These are phyloP conservation scores for Mucor lusitanicus DNA, from an alignment of 371 early-diverging fungal genomes.

Conservation along the genomic window DNA sequence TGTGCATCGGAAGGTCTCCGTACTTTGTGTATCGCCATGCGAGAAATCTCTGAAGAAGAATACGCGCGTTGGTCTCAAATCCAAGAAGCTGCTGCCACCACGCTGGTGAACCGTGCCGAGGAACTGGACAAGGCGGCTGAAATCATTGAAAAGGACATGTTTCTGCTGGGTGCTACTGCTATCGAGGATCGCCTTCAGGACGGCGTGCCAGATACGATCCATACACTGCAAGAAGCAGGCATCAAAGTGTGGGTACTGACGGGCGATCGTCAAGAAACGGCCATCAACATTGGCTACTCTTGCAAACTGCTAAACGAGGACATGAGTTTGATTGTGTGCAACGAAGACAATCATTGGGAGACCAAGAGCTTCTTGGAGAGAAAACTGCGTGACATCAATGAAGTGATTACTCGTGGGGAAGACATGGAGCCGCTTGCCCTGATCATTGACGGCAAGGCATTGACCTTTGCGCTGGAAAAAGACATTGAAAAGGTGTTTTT, in stretches of 20 bases:
- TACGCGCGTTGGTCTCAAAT: slow-evolving; percentile 83
- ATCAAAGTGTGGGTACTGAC: slow-evolving; percentile 97
- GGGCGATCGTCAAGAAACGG: slow-evolving; percentile 93
- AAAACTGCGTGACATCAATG: slow-evolving; percentile 71
- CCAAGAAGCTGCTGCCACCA: slow-evolving; percentile 88
- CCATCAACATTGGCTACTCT: slow-evolving; percentile 91
- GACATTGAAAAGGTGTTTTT: slow-evolving; percentile 50
- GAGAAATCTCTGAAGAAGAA: slow-evolving; percentile 87
- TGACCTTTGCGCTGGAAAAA: slow-evolving; percentile 71
- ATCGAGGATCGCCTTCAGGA: slow-evolving; percentile 99
- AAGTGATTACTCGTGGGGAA: slow-evolving; percentile 53
- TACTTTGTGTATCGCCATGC: slow-evolving; percentile 93
- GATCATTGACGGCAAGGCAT: slow-evolving; percentile 71
- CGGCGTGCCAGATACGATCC: slow-evolving; percentile 96
- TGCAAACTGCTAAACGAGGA: slow-evolving; percentile 89
- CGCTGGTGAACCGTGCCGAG: slow-evolving; percentile 84
- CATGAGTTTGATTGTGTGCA: slow-evolving; percentile 81
- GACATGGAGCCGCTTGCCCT: slow-evolving; percentile 69
- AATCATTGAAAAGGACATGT: slow-evolving; percentile 89
- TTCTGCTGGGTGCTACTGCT: slow-evolving; percentile 95
- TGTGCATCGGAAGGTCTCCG: slow-evolving; percentile 92
- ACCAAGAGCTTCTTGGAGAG: slow-evolving; percentile 77
- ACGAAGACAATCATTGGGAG: slow-evolving; percentile 78
- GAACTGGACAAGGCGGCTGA: slow-evolving; percentile 92
- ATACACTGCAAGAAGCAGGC: slow-evolving; percentile 91